phyloP scores from a whole-genome alignment of 495 filamentous ascomycete species.

The Penicillium pulvis region DNA sequence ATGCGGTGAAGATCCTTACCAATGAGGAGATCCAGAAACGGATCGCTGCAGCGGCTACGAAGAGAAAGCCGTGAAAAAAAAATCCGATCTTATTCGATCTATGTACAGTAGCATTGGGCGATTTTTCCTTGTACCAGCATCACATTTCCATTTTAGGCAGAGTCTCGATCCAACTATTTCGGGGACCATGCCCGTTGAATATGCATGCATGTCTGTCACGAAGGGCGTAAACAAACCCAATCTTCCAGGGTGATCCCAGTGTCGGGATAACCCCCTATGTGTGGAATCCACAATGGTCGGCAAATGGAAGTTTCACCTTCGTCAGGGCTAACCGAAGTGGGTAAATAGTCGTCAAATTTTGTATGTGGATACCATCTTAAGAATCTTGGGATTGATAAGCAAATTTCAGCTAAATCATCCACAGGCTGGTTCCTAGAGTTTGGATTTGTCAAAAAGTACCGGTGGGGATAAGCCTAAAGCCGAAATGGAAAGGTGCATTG shows the following conservation, averaged over 20 bases:
- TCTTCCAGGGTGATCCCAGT: slow-evolving; percentile 4
- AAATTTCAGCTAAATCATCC: not conserved
- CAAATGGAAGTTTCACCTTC: not conserved
- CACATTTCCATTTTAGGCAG: not conserved
- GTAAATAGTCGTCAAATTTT: not conserved
- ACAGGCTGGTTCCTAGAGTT: too few species aligned
- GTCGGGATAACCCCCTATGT: not conserved
- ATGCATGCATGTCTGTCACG: not conserved
- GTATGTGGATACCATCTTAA: not conserved
- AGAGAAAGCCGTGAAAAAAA: slow-evolving; percentile 23
- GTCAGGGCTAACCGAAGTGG: not conserved
- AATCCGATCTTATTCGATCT: not conserved
- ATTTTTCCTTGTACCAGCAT: slow-evolving; percentile 1
- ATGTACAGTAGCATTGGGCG: not conserved
- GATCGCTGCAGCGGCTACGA: slow-evolving; percentile 34
- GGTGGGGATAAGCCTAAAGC: too few species aligned
- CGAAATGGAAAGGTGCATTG: not conserved
- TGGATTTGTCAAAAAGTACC: too few species aligned
- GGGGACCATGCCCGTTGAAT: not conserved
- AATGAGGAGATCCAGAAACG: slow-evolving; percentile 48
- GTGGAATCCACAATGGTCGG: not conserved
- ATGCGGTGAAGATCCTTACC: slow-evolving; percentile 77
- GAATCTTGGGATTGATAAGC: slow-evolving; percentile 1
- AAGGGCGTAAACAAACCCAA: slow-evolving; percentile 1
- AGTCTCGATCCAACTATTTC: not conserved